phyloP scores from a whole-genome alignment of 192 early-diverging fungal species.

The Phycomyces blakesleeanus region DNA sequence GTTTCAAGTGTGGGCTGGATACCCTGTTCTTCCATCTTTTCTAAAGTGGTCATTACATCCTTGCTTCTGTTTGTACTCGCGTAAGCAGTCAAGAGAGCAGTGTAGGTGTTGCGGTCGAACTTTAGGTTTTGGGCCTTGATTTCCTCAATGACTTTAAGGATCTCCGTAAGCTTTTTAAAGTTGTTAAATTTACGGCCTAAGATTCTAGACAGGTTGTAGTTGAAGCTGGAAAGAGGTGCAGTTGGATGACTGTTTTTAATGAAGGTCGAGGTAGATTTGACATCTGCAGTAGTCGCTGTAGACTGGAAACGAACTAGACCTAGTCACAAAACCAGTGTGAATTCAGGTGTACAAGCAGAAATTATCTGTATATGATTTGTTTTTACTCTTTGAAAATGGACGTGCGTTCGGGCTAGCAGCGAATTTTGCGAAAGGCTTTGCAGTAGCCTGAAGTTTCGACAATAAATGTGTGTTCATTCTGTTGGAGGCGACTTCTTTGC shows the following conservation, averaged over 20 bases:
- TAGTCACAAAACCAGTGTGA: too few species aligned
- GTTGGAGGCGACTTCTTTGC: too few species aligned
- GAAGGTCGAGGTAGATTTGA: too few species aligned
- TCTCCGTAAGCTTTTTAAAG: not conserved
- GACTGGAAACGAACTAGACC: too few species aligned
- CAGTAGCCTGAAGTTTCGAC: too few species aligned
- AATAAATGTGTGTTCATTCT: too few species aligned
- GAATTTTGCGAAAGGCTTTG: too few species aligned
- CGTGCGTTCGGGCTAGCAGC: too few species aligned
- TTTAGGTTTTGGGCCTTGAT: constrained; percentile 35
- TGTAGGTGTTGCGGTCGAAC: constrained; percentile 40
- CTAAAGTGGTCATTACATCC: constrained; percentile 24
- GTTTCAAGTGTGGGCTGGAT: constrained; percentile 32
- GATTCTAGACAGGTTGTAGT: not conserved
- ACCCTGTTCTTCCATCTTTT: constrained; percentile 34
- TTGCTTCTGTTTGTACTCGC: constrained; percentile 18
- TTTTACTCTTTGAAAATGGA: too few species aligned
- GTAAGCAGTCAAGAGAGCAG: constrained; percentile 34
- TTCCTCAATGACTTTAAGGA: constrained; percentile 12
- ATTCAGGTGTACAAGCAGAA: too few species aligned
- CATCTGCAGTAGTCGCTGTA: too few species aligned
- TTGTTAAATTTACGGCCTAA: not conserved
- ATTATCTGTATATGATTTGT: too few species aligned
- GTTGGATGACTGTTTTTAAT: constrained; percentile 6
- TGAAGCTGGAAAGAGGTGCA: constrained; percentile 5